Evolutionary conservation across 306 rosid species (phyloP).

Genomic region (Styphnolobium japonicum): DNA sequence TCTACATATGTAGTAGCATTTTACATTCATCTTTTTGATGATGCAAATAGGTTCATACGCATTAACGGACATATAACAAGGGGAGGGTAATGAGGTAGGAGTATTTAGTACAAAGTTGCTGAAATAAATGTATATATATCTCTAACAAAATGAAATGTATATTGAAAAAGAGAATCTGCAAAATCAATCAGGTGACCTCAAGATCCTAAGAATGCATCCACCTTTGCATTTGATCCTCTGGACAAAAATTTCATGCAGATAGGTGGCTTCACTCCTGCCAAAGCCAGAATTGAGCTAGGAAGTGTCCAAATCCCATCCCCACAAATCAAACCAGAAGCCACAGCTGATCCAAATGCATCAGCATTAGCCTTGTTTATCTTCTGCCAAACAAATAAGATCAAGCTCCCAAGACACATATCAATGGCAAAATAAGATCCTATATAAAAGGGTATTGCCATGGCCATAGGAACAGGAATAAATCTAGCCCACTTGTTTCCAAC

Average conservation of each 20-base stretch:
- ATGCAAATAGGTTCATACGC: background rate
- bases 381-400: constrained; percentile 43
- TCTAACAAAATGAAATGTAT: background rate
- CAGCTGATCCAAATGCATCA: constrained; percentile 42
- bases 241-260: constrained; percentile 56
- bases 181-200: background rate
- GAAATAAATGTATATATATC: background rate
- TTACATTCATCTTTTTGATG: background rate
- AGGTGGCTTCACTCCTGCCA: constrained; percentile 46
- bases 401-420: constrained; percentile 55
- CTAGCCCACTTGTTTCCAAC: constrained; percentile 25
- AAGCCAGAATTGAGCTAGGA: constrained; percentile 47
- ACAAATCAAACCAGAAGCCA: constrained; percentile 59
- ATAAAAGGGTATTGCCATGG: constrained; percentile 61
- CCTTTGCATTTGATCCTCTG: constrained; percentile 30
- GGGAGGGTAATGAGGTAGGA: background rate
- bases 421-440: constrained; percentile 44
- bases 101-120: background rate
- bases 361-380: constrained; percentile 38
- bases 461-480: constrained; percentile 54
- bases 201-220: constrained; percentile 33
- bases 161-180: background rate
- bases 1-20: background rate
- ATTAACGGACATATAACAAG: background rate
- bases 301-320: constrained; percentile 62